Conservation (phyloP, 2,329 filamentous ascomycete species). For the Pezicula neosporulosa region DNA sequence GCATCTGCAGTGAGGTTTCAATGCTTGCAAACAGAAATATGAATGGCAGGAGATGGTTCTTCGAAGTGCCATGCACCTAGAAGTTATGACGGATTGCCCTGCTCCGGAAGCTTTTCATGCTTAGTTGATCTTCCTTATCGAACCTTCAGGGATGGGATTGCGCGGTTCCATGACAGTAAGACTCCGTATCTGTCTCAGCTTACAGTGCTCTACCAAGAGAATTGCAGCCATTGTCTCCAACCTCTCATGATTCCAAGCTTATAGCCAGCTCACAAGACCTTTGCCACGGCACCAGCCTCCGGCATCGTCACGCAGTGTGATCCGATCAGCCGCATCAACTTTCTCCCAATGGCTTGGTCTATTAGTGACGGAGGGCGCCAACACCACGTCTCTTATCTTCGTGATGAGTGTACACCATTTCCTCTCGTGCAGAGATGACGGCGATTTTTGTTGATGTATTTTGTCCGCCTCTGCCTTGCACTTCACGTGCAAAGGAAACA, state of each 20-base stretch:
- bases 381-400: conserved; percentile 22
- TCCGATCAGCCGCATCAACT: conserved; percentile 66
- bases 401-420: conserved; percentile 19
- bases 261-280: conserved; percentile 40
- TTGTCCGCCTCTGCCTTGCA: conserved; percentile 81
- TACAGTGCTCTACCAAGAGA: conserved; percentile 21
- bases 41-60: conserved; percentile 16
- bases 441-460: conserved; percentile 95
- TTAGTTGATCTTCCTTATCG: conserved; percentile 8
- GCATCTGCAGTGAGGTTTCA: conserved; percentile 50
- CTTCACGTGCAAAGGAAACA: conserved; percentile 69
- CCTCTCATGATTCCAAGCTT: conserved; percentile 28
- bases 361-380: conserved; percentile 29
- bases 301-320: conserved; percentile 41
- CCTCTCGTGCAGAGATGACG: conserved; percentile 52
- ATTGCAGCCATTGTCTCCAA: conserved; percentile 36
- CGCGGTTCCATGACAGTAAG: conserved; percentile 29
- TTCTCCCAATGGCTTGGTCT: conserved; percentile 43
- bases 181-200: conserved; percentile 45
- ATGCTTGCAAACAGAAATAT: conserved; percentile 35
- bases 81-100: conserved; percentile 24
- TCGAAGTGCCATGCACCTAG: conserved; percentile 10
- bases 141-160: conserved; percentile 23
- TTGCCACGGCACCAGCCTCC: conserved; percentile 49
- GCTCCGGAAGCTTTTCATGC: conserved; percentile 23